Base-by-base conservation (phyloP, 371 early-diverging fungal genomes). In the Mortierella sp. region DNA sequence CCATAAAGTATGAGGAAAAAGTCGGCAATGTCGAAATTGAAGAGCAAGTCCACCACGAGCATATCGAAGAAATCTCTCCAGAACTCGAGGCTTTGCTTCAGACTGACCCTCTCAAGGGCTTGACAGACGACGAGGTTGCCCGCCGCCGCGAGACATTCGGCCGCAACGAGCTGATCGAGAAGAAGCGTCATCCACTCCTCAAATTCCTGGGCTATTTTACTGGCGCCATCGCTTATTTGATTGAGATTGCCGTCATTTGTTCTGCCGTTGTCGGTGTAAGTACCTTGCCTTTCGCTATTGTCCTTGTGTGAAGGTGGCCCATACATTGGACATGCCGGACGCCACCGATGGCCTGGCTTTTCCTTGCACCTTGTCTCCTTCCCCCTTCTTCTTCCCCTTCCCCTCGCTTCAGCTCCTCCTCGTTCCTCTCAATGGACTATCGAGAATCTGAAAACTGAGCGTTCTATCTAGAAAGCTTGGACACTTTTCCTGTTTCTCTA, bases 171-270 rank as follows among this genome's bases (percentile, higher is more conserved):
- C 64, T 97, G 26, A 72, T 89, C 11, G 96, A 96, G 72, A 86
- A 89, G 62, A 93, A 92, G 80, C 85, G 86, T 43, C 94, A 91
- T 78, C 93, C 93, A 23, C 42, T 95, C 41, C 82, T 95, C 60
- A 95, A 96, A 79, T 95, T 97, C 76, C 79, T 96, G 48, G 85
- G 87, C 24, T 96, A 93, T 83, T 95, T 97, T 70, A 87, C 86
- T n/a, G 96, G 96, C 52, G 87, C 97, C 50, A 96, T 96, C 64
- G 89, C 95, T 44, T 93, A 89, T 79, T 81, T 97, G 53, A 91
- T 96, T 62, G 95, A 96, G 79, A 79, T 91, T 52, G 87, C 93
- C 7, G 85, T 83, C 79, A 87, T 96, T 71, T 80, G 89, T 61
- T 82, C 90, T 19, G 93, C 86, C 52, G 78, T 92, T 6, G 91